phyloP scores from a whole-genome alignment of 345 rosid species.

The Arabis hirsuta region DNA sequence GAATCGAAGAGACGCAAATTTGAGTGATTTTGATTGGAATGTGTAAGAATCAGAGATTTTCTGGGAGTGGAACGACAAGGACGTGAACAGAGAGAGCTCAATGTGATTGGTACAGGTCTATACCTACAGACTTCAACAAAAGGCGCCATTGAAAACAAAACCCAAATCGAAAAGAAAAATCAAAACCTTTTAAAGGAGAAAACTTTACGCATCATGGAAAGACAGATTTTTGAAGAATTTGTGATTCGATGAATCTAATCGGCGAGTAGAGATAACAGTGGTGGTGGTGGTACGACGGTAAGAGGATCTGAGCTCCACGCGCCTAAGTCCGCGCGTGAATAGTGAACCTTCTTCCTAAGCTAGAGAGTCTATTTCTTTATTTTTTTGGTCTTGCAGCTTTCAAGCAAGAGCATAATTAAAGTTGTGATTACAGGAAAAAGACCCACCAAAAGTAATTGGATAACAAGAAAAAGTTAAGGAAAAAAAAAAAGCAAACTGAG shows the following conservation, averaged over 20 bases:
- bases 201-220: constrained; percentile 7
- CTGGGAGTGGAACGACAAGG: constrained; percentile 50
- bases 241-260: constrained; percentile 41
- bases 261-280: constrained; percentile 26
- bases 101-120: constrained; percentile 50
- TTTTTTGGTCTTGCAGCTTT: no score
- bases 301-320: constrained; percentile 23
- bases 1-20: constrained; percentile 24
- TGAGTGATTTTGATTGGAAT: not conserved
- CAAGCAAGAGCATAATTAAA: no score
- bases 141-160: constrained; percentile 48
- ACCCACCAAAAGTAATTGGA: constrained; percentile 24
- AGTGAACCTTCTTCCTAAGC: not conserved
- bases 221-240: constrained; percentile 21
- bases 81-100: constrained; percentile 50
- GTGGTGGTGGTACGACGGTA: constrained; percentile 34
- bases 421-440: no score
- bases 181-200: not conserved
- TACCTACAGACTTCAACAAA: constrained; percentile 49
- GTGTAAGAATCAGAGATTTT: constrained; percentile 46
- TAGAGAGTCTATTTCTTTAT: not conserved
- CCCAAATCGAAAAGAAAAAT: not conserved
- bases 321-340: constrained; percentile 23
- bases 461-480: constrained; percentile 17
- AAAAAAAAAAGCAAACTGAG: constrained; percentile 26